A percentile compares a stretch with the other conserved stretches of the same genome.
phyloP scores from a whole-genome alignment of 495 filamentous ascomycete genomes.

The Annulohypoxylon bovei region DNA sequence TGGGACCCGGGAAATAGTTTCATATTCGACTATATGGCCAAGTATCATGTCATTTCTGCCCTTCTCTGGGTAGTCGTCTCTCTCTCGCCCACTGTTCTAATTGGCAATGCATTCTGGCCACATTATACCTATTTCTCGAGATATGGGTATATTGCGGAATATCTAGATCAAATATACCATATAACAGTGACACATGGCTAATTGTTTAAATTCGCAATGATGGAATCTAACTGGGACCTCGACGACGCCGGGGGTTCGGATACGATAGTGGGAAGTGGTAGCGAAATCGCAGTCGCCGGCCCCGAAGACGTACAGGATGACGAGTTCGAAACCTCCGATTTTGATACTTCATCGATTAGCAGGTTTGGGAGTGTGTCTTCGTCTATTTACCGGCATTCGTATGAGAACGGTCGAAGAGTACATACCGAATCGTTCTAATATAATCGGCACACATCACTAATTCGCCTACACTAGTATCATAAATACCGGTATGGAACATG shows the following conservation, averaged over 20 bases:
- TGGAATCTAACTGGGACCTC: neutral
- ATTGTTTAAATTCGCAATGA: neutral
- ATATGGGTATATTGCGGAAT: neutral
- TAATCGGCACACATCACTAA: conserved; percentile 1
- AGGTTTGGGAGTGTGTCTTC: conserved; percentile 6
- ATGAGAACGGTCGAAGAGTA: conserved; percentile 8
- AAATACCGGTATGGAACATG: conserved; percentile 36
- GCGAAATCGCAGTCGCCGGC: conserved; percentile 7
- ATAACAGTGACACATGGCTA: neutral
- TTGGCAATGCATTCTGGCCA: neutral
- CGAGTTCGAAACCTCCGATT: conserved; percentile 3
- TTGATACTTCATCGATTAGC: conserved; percentile 1
- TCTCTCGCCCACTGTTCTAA: neutral
- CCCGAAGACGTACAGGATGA: neutral
- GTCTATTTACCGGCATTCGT: conserved; percentile 4
- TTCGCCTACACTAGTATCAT: conserved; percentile 10
- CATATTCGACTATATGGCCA: neutral
- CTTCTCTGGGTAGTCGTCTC: neutral
- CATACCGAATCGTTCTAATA: neutral
- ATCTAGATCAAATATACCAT: neutral
- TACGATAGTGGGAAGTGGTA: neutral
- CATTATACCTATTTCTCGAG: neutral
- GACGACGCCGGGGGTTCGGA: neutral
- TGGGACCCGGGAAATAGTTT: neutral
- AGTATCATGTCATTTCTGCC: neutral